Evolutionary conservation across 441 rosid species (phyloP), one percentile per base, ranked within the genome.

Genomic region (Brassica balearica): DNA sequence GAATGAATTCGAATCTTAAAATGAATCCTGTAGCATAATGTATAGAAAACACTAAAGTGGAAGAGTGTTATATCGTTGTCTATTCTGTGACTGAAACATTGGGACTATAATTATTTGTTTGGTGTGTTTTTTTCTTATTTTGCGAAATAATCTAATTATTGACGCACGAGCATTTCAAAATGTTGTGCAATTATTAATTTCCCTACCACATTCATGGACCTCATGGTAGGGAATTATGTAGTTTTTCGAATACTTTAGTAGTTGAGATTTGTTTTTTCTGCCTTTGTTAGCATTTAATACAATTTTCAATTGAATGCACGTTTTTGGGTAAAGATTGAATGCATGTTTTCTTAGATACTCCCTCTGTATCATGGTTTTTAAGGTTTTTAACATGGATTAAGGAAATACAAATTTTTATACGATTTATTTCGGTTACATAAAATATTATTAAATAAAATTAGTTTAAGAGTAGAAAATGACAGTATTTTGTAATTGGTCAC

Each of bases 151-250:
- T 19, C 62, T 69, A 55, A 79, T 79, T 74, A 64, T 74, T 74
- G 72, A 38, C 56, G 79, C 82, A 79, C 82, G 75, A 79, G 27
- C 68, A n/a, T 2, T 74, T 69, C 72, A 69, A 74, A 68, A 41
- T 2, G 1, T 79, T 69, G 64, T 74, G 67, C 82, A 74, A 69
- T 79, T 74, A 69, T 10, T 73, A 38, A 0, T 11, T 25, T 20
- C 71, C 71, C 56, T 69, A 79, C 55, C 53, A 10, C 69, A 27
- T 38, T 20, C 75, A 69, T 74, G 75, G 71, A 73, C 75, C 69
- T 58, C 62, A 8, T 20, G 62, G 62, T 58, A 58, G 62, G 62
- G 62, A 58, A 58, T 58, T 58, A 19, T 19, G 62, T 3, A 58
- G 20, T 55, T 53, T 56, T 58, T 58, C 23, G 27, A 41, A n/a